phyloP scores from a whole-genome alignment of 148 eudicot species.

The Chenopodium berlandieri region DNA sequence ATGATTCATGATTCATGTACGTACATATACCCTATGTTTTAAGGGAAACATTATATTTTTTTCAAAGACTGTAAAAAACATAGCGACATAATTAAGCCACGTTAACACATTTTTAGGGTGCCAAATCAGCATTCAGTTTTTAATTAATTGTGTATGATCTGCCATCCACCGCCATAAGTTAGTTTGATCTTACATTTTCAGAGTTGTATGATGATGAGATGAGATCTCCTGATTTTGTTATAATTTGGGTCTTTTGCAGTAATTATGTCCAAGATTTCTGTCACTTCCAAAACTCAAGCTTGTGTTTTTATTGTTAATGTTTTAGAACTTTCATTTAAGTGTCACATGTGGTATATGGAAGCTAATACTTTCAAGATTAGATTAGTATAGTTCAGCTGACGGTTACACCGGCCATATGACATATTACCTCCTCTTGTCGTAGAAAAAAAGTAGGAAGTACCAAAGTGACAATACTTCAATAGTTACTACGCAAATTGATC shows the following conservation, averaged over 20 bases:
- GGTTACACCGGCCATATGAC: neutral
- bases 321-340: neutral
- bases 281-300: neutral
- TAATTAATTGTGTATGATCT: neutral
- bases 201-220: too few relatives aligned
- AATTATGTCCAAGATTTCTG: neutral
- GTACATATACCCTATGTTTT: neutral
- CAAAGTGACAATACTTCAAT: too few relatives aligned
- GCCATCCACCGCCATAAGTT: neutral
- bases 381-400: neutral
- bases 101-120: conserved; percentile 3
- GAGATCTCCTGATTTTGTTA: conserved; percentile 15
- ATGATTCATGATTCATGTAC: neutral
- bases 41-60: neutral
- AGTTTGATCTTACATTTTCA: neutral
- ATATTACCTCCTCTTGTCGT: too few relatives aligned
- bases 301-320: neutral
- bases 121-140: neutral
- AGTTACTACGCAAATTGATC: too few relatives aligned
- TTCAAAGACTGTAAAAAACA: neutral
- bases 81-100: conserved; percentile 23
- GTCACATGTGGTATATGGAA: neutral
- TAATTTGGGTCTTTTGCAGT: neutral
- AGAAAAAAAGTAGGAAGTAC: neutral
- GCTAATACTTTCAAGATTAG: neutral